Conservation (phyloP, 257 asterid species). For the Solanum bulbocastanum region DNA sequence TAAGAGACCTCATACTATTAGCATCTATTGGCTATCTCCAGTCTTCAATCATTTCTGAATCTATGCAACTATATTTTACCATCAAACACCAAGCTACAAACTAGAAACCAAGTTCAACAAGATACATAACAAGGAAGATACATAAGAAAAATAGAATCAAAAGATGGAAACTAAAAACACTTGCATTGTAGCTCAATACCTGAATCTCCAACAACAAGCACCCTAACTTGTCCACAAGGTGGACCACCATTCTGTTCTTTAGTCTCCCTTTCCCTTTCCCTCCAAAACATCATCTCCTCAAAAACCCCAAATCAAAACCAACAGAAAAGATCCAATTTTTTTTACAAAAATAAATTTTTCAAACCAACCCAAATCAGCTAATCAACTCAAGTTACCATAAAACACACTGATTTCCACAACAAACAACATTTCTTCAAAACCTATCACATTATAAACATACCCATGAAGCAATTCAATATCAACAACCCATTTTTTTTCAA, state of each 20-base stretch:
- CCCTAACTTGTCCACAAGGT: conserved; percentile 91
- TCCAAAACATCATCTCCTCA: conserved; percentile 66
- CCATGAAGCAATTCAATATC: not conserved
- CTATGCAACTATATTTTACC: not conserved
- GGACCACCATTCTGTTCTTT: conserved; percentile 80
- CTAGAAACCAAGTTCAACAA: not conserved
- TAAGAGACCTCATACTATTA: not conserved
- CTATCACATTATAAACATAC: not conserved
- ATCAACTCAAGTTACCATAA: conserved; percentile 18
- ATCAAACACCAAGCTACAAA: not conserved
- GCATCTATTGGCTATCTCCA: not conserved
- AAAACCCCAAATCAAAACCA: not conserved
- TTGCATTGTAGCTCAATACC: conserved; percentile 28
- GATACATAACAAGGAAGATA: not conserved
- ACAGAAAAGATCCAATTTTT: not conserved
- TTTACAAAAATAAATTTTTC: not conserved
- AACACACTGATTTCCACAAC: conserved; percentile 7
- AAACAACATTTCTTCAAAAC: not conserved
- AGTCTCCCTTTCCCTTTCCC: conserved; percentile 60
- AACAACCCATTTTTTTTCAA: not conserved
- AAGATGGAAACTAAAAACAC: not conserved
- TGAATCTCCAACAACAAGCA: conserved; percentile 86
- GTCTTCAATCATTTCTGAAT: not conserved
- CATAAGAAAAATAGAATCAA: not conserved
- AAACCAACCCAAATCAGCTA: not conserved